phyloP scores from a whole-genome alignment of 2,329 filamentous ascomycete species.

The Fusarium albidum region DNA sequence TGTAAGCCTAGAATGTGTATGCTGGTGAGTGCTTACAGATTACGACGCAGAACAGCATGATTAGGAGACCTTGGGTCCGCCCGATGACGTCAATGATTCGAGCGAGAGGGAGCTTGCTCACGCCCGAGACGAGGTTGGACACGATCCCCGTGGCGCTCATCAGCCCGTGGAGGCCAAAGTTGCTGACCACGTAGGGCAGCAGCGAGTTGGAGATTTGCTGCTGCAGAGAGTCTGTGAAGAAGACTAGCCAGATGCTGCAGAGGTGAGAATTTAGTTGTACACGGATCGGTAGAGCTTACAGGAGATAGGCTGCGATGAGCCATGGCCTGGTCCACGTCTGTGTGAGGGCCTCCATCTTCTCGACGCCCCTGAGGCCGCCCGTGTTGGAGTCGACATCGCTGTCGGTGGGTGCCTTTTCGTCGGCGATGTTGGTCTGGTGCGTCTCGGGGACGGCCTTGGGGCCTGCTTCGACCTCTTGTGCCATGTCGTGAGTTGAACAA shows the following conservation, averaged over 20 bases:
- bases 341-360: slow-evolving; percentile 48
- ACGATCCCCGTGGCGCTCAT: slow-evolving; percentile 58
- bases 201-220: slow-evolving; percentile 19
- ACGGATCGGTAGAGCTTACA: slow-evolving; percentile 7
- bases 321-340: slow-evolving; percentile 46
- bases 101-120: slow-evolving; percentile 66
- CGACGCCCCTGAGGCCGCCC: slow-evolving; percentile 38
- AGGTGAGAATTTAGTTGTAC: neutral
- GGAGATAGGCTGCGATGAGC: slow-evolving; percentile 45
- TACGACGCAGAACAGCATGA: slow-evolving; percentile 37
- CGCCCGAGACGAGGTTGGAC: slow-evolving; percentile 48
- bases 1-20: neutral
- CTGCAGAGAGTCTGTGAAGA: slow-evolving; percentile 48
- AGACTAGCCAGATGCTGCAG: slow-evolving; percentile 49
- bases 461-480: slow-evolving; percentile 4
- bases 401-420: neutral
- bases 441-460: neutral
- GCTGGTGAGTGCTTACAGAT: neutral
- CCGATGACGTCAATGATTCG: slow-evolving; percentile 71
- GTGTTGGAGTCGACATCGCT: slow-evolving; percentile 7
- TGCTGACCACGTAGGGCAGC: slow-evolving; percentile 45
- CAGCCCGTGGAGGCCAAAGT: slow-evolving; percentile 56
- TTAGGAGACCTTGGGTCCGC: slow-evolving; percentile 64
- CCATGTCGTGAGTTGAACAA: neutral
- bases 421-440: neutral